phyloP scores from a whole-genome alignment of 2,329 filamentous ascomycete species.

The Ceratocystis cubensis region DNA sequence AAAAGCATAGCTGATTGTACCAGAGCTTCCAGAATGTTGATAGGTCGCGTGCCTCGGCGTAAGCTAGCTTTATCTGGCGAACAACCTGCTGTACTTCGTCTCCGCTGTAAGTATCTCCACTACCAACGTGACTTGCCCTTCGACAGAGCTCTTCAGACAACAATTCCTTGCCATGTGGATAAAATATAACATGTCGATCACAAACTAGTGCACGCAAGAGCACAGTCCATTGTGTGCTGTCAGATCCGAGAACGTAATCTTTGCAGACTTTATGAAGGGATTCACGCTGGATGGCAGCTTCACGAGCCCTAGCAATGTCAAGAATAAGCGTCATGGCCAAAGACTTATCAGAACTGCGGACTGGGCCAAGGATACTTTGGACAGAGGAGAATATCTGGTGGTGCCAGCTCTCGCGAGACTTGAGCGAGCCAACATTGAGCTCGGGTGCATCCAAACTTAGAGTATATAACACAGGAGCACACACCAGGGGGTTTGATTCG shows the following conservation, averaged over 20 bases:
- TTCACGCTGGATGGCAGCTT: conserved; percentile 29
- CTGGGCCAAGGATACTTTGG: conserved; percentile 25
- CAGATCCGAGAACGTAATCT: conserved; percentile 30
- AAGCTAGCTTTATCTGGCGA: conserved; percentile 31
- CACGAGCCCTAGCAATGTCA: conserved; percentile 27
- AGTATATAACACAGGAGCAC: conserved; percentile 36
- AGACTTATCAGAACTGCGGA: conserved; percentile 23
- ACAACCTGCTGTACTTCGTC: conserved; percentile 24
- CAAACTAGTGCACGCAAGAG: conserved; percentile 33
- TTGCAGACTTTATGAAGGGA: conserved; percentile 35
- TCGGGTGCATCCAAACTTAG: conserved; percentile 28
- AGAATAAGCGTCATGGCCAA: conserved; percentile 27
- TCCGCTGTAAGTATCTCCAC: conserved; percentile 21
- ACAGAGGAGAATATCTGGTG: conserved; percentile 30
- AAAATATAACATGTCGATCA: conserved; percentile 37
- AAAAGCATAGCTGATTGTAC: conserved; percentile 33
- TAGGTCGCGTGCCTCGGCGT: conserved; percentile 35
- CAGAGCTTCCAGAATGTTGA: conserved; percentile 39
- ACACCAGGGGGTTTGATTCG: conserved; percentile 28
- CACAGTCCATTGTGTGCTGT: conserved; percentile 33
- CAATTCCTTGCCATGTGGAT: conserved; percentile 30
- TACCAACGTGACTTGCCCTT: conserved; percentile 23
- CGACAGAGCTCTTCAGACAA: conserved; percentile 32
- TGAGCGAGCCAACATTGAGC: conserved; percentile 21
- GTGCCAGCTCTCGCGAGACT: conserved; percentile 32